phyloP scores from a whole-genome alignment of 257 asterid genomes.

The Solanum pimpinellifolium region DNA sequence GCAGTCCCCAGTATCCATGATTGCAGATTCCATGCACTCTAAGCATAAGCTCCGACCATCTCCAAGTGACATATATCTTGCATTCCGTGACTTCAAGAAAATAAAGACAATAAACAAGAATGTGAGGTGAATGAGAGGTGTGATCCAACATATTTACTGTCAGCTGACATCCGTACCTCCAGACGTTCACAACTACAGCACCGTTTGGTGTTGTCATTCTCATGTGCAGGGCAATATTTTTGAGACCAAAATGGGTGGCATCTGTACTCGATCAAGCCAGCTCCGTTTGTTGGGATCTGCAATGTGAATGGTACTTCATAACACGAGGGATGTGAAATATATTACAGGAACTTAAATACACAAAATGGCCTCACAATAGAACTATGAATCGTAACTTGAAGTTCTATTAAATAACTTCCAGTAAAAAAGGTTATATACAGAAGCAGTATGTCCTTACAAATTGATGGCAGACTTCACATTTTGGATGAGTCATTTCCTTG shows the following conservation, averaged over 20 bases:
- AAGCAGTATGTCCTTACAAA: constrained; percentile 48
- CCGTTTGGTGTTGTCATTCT: constrained; percentile 82
- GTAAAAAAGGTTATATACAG: background rate
- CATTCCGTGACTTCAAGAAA: constrained; percentile 46
- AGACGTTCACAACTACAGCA: constrained; percentile 98
- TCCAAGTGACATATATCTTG: constrained; percentile 62
- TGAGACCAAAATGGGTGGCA: constrained; percentile 99
- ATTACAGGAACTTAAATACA: background rate
- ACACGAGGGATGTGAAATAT: background rate
- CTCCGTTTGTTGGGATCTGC: constrained; percentile 85
- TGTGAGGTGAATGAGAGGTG: background rate
- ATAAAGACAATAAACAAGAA: background rate
- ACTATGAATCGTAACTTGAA: background rate
- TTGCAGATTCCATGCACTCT: constrained; percentile 95
- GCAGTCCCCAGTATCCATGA: constrained; percentile 96
- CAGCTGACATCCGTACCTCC: constrained; percentile 37
- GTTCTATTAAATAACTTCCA: background rate
- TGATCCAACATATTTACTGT: background rate
- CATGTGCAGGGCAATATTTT: constrained; percentile 91
- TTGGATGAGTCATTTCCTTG: constrained; percentile 87
- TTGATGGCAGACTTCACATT: constrained; percentile 82
- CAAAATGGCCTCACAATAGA: background rate
- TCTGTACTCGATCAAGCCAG: constrained; percentile 87
- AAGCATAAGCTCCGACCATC: constrained; percentile 91
- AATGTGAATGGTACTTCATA: background rate